phyloP scores from a whole-genome alignment of 257 asterid species.

The Solanum appendiculatum region DNA sequence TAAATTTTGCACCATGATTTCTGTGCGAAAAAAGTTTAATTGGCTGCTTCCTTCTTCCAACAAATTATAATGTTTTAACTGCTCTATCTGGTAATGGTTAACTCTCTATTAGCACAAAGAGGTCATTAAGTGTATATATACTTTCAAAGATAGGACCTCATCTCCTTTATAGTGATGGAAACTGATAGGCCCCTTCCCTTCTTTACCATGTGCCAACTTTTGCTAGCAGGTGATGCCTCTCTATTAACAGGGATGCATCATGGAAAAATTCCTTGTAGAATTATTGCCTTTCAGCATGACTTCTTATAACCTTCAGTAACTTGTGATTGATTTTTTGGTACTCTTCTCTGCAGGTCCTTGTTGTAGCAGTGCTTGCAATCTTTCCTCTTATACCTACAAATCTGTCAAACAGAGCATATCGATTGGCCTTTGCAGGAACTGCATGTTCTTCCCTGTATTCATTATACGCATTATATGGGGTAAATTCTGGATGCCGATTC shows the following conservation, averaged over 20 bases:
- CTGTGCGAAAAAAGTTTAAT: not conserved
- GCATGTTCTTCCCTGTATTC: constrained; percentile 67
- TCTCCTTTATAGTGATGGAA: not conserved
- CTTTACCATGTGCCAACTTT: not conserved
- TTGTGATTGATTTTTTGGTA: not conserved
- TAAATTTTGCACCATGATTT: not conserved
- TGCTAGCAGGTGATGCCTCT: not conserved
- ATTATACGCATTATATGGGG: constrained; percentile 76
- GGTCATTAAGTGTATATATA: not conserved
- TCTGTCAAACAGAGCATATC: constrained; percentile 65
- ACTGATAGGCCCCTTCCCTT: not conserved
- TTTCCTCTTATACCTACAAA: constrained; percentile 63
- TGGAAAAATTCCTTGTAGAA: not conserved
- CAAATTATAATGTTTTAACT: not conserved
- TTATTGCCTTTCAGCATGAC: not conserved
- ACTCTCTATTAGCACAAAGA: not conserved
- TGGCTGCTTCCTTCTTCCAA: not conserved
- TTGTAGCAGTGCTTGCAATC: constrained; percentile 71
- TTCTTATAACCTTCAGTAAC: not conserved
- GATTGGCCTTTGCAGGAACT: constrained; percentile 71
- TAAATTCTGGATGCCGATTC: constrained; percentile 19
- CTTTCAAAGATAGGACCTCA: not conserved
- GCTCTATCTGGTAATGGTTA: not conserved
- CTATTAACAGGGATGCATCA: not conserved
- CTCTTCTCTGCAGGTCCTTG: constrained; percentile 46